Percentiles rank a stretch among this genome's conserved stretches.
phyloP scores from a whole-genome alignment of 2,329 filamentous ascomycete genomes.

The Leptographium wingfieldii region DNA sequence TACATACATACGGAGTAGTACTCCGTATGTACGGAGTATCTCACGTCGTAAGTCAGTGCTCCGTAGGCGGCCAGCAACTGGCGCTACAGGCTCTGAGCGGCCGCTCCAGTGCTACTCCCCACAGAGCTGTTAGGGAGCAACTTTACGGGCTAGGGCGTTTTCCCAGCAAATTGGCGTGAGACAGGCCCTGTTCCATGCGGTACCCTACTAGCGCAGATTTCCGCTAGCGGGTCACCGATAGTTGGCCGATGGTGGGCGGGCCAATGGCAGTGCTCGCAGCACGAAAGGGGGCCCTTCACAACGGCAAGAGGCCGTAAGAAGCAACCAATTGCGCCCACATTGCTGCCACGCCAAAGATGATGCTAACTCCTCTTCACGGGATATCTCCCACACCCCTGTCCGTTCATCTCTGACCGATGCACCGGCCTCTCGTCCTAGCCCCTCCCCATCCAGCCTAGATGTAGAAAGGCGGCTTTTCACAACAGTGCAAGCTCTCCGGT shows the following conservation, averaged over 20 bases:
- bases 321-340: neutral
- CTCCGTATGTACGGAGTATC: too few species aligned
- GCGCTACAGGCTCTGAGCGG: neutral
- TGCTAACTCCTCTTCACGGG: neutral
- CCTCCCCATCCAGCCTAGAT: too few species aligned
- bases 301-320: neutral
- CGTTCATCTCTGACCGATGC: neutral
- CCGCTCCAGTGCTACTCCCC: slow-evolving; percentile 1
- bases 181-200: neutral
- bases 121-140: neutral
- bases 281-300: neutral
- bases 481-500: too few species aligned
- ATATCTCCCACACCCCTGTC: neutral
- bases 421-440: too few species aligned
- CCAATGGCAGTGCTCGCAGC: neutral
- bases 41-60: too few species aligned
- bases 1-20: neutral
- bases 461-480: too few species aligned
- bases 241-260: neutral
- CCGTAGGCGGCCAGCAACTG: too few species aligned
- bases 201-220: neutral
- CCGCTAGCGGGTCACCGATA: neutral
- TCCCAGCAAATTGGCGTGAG: neutral
- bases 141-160: neutral
- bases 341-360: neutral